phyloP scores from a whole-genome alignment of 2,329 filamentous ascomycete genomes.

The Colletotrichum spaethianum region DNA sequence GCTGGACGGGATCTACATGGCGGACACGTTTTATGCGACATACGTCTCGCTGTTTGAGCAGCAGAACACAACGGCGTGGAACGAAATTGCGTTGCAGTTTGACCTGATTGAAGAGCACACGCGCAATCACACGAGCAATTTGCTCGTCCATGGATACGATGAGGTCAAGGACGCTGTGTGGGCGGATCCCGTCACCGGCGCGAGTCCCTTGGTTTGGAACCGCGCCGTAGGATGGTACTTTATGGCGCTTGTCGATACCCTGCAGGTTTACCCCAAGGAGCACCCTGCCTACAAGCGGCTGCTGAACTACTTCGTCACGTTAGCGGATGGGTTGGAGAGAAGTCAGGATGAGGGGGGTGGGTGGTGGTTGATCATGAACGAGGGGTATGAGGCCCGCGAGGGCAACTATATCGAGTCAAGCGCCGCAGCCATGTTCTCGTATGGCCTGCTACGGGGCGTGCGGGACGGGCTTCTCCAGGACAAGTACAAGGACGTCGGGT shows the following conservation, averaged over 20 bases:
- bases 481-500: constrained; percentile 53
- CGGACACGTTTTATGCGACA: constrained; percentile 59
- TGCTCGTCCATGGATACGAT: constrained; percentile 70
- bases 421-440: constrained; percentile 71
- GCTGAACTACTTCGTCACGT: constrained; percentile 55
- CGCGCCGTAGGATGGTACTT: constrained; percentile 69
- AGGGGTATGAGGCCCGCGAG: constrained; percentile 58
- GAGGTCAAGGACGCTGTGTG: constrained; percentile 62
- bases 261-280: constrained; percentile 59
- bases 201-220: constrained; percentile 68
- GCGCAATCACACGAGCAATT: constrained; percentile 53
- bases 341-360: constrained; percentile 61
- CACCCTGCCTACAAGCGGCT: constrained; percentile 55
- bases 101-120: constrained; percentile 61
- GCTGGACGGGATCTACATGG: constrained; percentile 70
- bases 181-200: constrained; percentile 65
- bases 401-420: constrained; percentile 75
- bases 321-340: constrained; percentile 58
- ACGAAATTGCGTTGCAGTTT: constrained; percentile 62
- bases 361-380: constrained; percentile 72
- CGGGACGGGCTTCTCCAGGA: constrained; percentile 52
- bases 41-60: constrained; percentile 56
- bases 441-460: constrained; percentile 62
- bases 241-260: constrained; percentile 64
- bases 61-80: constrained; percentile 57